Base-by-base conservation (phyloP, 2,329 filamentous ascomycete species). In the Dissoconium aciculare region DNA sequence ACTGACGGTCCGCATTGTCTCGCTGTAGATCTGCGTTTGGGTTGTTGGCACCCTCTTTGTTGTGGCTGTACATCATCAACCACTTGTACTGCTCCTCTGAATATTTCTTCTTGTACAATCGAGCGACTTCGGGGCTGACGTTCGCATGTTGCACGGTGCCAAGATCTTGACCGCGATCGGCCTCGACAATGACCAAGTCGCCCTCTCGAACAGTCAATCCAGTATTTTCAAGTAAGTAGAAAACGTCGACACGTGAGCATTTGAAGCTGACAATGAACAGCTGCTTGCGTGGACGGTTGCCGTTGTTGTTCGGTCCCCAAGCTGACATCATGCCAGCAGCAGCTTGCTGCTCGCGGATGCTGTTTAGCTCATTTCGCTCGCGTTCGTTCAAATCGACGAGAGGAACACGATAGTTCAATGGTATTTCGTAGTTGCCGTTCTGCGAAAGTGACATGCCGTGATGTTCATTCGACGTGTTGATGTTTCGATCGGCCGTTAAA, bases 81-180 rank as follows among this genome's bases (percentile, higher is more conserved):
- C 87, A 95, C 49, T 84, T 85, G 60, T 93, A 94, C 54, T 98
- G 89, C 52, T 95, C 84, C 52, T 94, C 83, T 2, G 80, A 80
- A 43, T 87, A 91, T 45, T 89, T 77, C 45, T 91, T 82, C 54
- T 94, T 93, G 42, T 84, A 62, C 28, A 89, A 78, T 49, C 89
- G 85, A 5, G 89, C 89, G 30, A 78, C 72, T 42, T 84, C 77
- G 68, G 84, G 84, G 39, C 83, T 80, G 23, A 95, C 74, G 45
- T 91, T 85, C 40, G 84, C 80, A 43, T 80, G 74, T 31, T 82
- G 79, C 15, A 98, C 87, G 15, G 87, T 93, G 26, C 89, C 91
- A 19, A 98, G 69, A 51, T 98, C 91, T 13, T 84, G 92, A 27
- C 89, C 89, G 40, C 89, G 82, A 54, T 98, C 91, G 14, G 89